Evolutionary conservation across 1,284 basidiomycete species (phyloP), one percentile per base, ranked within the genome.

Genomic region (Agroathelia rolfsii): DNA sequence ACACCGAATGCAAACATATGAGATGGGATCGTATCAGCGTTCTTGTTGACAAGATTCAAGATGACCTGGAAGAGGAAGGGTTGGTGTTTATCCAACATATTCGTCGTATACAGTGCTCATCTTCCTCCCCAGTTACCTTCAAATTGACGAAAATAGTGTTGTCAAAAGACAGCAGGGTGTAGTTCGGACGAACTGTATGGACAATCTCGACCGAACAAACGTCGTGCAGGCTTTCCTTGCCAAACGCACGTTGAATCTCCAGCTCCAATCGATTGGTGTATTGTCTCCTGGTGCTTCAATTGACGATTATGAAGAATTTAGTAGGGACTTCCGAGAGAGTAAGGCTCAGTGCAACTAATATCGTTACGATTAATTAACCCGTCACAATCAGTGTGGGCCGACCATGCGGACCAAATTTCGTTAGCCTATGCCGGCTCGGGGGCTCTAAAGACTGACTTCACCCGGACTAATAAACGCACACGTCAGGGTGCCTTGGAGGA

Each of bases 381-480:
- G 23, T 32, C 24, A n/a, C 16, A 28, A 39, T 38, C 39, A 93
- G 92, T 97, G 55, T 99, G 95, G 95, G 85, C 95, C 13, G 88
- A 98, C 52, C 94, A 98, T 52, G 95, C 90, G 12, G 90, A 99
- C 56, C 66, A 71, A 32, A 86, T 99, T 42, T 83, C 90, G 2
- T 78, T 72, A 39, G 92, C 93, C 0, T 98, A 99, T 58, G 85
- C 80, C 32, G 95, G 95, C 15, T 94, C 93, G 14, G 93, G 88
- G 10, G 95, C 95, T 1, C 62, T 99, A 45, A 99, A 98, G 60
- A 92, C 90, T 1, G 95, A 98, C 59, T 97, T 90, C 53, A 98
- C 93, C 6, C 69, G 89, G 30, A 97, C 92, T 0, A 94, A 92
- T 47, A 84, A 85, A 55, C 73, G 93, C 14, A 89, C 88, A 3